These are phyloP conservation scores for Lactifluus pinguis DNA, from an alignment of 768 basidiomycete species.

Conservation along the genomic window DNA sequence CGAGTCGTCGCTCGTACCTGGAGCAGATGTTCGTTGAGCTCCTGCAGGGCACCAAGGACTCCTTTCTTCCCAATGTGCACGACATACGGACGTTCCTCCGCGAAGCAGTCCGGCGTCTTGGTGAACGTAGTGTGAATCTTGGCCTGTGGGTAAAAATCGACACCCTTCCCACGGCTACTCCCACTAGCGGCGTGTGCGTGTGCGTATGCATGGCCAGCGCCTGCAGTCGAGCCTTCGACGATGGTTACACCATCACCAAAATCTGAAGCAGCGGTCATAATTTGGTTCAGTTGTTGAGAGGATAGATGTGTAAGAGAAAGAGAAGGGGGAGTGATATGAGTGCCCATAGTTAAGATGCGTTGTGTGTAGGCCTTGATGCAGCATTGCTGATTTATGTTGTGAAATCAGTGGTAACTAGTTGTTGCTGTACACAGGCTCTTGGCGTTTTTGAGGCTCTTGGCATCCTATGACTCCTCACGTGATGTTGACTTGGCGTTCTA, in stretches of 20 bases:
- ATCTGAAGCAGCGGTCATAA: slow-evolving; percentile 5
- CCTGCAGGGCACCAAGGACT: slow-evolving; percentile 57
- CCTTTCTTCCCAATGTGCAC: slow-evolving; percentile 60
- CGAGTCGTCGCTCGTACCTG: slow-evolving; percentile 27
- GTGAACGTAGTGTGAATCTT: neutral
- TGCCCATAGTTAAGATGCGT: no score
- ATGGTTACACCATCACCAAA: slow-evolving; percentile 9
- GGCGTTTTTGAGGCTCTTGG: no score
- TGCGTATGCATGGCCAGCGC: neutral
- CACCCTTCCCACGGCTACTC: neutral
- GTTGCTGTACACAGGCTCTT: no score
- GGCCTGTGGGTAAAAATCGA: neutral
- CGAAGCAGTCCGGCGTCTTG: slow-evolving; percentile 19
- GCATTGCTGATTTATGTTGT: no score
- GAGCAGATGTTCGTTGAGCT: slow-evolving; percentile 54
- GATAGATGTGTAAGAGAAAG: neutral
- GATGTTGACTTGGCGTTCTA: no score
- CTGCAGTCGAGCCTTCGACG: neutral
- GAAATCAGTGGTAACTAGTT: no score
- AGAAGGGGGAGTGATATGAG: neutral
- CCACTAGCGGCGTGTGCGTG: neutral
- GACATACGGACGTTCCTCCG: slow-evolving; percentile 61
- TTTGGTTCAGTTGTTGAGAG: neutral
- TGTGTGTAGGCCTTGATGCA: no score
- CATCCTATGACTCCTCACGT: no score